Evolutionary conservation across 306 rosid species (phyloP), one percentile per base, ranked within the genome.

Genomic region (Trichosanthes cucumerina): DNA sequence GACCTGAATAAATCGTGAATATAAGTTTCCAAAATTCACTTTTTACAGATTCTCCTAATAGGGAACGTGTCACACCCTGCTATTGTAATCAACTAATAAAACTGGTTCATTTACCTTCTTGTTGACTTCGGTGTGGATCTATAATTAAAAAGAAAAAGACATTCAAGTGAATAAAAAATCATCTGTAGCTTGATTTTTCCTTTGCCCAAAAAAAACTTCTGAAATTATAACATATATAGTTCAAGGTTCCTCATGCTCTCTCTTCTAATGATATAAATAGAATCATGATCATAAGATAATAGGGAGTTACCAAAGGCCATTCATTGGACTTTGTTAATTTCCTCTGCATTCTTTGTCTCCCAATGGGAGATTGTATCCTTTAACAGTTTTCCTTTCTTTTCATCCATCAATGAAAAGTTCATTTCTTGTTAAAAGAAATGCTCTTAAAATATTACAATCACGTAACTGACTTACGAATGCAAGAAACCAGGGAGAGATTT

Each of bases 401-500:
- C 69, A 62, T 31, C 41, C 5, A 28, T 26, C n/a, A 60, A 71
- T 24, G 23, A 47, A 47, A 47, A 4, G 18, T 15, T 3, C 1
- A 0, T 47, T 13, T 47, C 52, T 47, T 3, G 14, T 47, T 46
- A 12, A 49, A 33, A 63, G 33, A 63, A 33, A 21, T 23, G 34
- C 31, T 24, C 34, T 31, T 34, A 64, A 16, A 9, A 33, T 34
- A 34, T 7, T 64, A 64, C 46, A 34, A 64, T 64, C 1, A 0
- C 47, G 34, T 21, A 58, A 58, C 34, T 34, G 71, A 64, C 11
- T 64, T 39, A 69, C 7, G 69, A 75, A 54, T 75, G 31, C 39
- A 72, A 54, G n/a, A 38, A 34, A 71, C 50, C 31, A 73, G 78
- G 76, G 70, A 41, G 58, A 57, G 58, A 8, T 19, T 84, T 82